Base-by-base conservation (phyloP, 1,284 basidiomycete species). In the Cronartium quercuum region DNA sequence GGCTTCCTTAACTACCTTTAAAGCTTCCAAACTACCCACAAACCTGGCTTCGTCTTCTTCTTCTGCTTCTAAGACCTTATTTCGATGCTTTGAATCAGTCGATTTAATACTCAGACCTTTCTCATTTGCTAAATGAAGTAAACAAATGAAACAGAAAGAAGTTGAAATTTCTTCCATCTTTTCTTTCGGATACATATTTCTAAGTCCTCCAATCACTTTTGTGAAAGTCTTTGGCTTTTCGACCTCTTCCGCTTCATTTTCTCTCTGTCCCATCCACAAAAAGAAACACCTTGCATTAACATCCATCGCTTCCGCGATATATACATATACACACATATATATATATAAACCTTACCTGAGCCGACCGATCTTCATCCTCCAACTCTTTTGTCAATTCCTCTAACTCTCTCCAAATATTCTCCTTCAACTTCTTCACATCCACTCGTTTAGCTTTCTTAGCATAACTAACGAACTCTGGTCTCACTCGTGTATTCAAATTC, bases 81-180 rank as follows among this genome's bases (percentile, higher is more conserved):
- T 51, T 24, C 24, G 35, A 41, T 57, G 34, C 0, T 63, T 21
- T 13, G 42, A 51, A 34, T 42, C n/a, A 40, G 51, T 38, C 18
- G 61, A 65, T 58, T 73, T 34, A 37, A 73, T 73, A 41, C 69
- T 35, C 37, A 97, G 85, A 0, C 94, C 94, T 80, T 92, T 91
- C 81, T 98, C 94, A 81, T 98, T 96, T 60, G 94, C 94, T 55
- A 98, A 85, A 84, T 97, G 94, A 41, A 96, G 84, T 42, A 98
- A 84, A 81, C 95, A 98, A 82, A 98, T 99, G 85, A 98, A 99
- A 83, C 95, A 98, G 87, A 97, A 98, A 77, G 92, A 96, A 9
- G 96, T 98, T 81, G 93, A 96, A 82, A 98, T 97, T 79, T 99
- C 96, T 61, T 91, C 89, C 89, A 98, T 91, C 85, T 94, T 96